Evolutionary conservation across 805 yeast species (phyloP), one percentile per base, ranked within the genome.

Genomic region (Blastobotrys chiropterorum): DNA sequence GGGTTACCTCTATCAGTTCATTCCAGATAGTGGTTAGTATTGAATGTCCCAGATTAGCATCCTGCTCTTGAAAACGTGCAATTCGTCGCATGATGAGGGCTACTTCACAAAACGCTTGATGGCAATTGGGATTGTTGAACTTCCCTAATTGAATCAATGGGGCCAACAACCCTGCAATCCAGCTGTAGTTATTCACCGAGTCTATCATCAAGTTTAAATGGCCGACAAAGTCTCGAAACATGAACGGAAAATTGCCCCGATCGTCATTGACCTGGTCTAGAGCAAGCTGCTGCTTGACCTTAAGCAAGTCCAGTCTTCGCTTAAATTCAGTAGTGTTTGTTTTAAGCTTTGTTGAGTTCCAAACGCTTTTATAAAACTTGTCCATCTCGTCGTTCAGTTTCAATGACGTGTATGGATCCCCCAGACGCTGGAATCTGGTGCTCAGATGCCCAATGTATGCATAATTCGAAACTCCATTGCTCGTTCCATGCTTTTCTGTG

Each of bases 21-120:
- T 59, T 59, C 66, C 67, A 62, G 13, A 54, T 46, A 1, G 52
- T 55, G 1, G 54, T 47, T 13, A 51, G 44, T 4, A 62, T 39
- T 13, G 53, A 3, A 4, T 40, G 48, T 15, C 21, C 17, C 7
- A 56, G 48, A 26, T 20, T 19, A 8, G 15, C 30, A 19, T 51
- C 57, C 3, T 26, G 13, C 8, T 16, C 11, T 42, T 48, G 53
- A 15, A 17, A 40, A 3, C 41, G 40, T 17, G 52, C 20, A 38
- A 57, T 42, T 5, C 44, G 31, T 16, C 51, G 41, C 8, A 55
- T 8, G n/a, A 52, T 38, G 8, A 48, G 13, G 46, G 51, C 39
- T 2, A 46, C 46, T 42, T 56, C 61, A 14, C 52, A 31, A 46
- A 56, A 56, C 16, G 56, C 55, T 26, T 45, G 51, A 7, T 21